Conservation (phyloP, 768 basidiomycete genomes). For the Pulveroboletus sp. region DNA sequence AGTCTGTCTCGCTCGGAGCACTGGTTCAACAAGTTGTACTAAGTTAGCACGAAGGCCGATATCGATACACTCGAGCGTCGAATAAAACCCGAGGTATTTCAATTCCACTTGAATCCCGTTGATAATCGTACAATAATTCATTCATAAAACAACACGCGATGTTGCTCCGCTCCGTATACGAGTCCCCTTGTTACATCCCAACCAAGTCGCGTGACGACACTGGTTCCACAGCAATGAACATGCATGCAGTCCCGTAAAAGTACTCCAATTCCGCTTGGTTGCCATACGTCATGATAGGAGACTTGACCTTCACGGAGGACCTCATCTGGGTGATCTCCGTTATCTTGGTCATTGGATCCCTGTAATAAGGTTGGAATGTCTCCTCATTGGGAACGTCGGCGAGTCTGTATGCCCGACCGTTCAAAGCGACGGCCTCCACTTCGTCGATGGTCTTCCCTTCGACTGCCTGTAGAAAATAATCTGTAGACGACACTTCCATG, state of each 20-base stretch:
- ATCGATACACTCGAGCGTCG: too few species aligned
- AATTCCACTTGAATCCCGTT: too few species aligned
- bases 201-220: background rate
- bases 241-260: conserved; percentile 16
- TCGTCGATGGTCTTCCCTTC: background rate
- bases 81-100: too few species aligned
- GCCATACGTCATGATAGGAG: background rate
- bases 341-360: conserved; percentile 7
- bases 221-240: conserved; percentile 9
- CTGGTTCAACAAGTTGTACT: too few species aligned
- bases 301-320: background rate
- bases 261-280: conserved; percentile 1
- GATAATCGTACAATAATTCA: too few species aligned
- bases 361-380: too few species aligned
- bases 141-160: too few species aligned
- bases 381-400: background rate
- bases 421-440: conserved; percentile 2
- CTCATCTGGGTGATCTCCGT: conserved; percentile 11
- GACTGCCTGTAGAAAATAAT: background rate
- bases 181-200: background rate
- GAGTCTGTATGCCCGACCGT: background rate
- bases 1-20: too few species aligned
- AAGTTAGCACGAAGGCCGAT: too few species aligned
- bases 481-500: rapidly evolving
- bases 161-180: too few species aligned